Evolutionary conservation across 1,284 basidiomycete species (phyloP).

Genomic region (Ustilago bromivora): DNA sequence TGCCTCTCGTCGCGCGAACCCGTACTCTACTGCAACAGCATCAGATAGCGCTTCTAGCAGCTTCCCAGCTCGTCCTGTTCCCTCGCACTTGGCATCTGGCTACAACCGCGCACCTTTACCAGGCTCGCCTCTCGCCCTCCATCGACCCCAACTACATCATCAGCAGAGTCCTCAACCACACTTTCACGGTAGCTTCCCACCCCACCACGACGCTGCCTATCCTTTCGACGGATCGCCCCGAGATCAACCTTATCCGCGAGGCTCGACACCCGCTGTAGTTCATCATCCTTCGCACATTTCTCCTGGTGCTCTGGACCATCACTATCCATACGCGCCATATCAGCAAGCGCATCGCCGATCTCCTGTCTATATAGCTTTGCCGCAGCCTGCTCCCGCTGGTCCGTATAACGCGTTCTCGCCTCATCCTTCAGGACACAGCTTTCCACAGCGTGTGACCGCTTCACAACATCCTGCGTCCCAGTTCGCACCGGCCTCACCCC

Average conservation of each 20-base stretch:
- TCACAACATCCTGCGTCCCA: conserved; percentile 6
- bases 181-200: neutral
- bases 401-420: neutral
- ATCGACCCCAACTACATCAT: conserved; percentile 13
- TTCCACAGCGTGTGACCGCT: conserved; percentile 4
- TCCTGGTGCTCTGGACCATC: conserved; percentile 1
- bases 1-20: conserved; percentile 23
- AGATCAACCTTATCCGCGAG: conserved; percentile 11
- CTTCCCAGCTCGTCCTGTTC: neutral
- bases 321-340: neutral
- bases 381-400: neutral
- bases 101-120: conserved; percentile 6
- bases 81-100: neutral
- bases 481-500: neutral
- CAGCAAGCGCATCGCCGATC: conserved; percentile 10
- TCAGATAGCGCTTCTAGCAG: neutral
- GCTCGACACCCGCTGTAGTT: conserved; percentile 18
- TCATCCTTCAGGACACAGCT: neutral
- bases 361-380: conserved; percentile 1
- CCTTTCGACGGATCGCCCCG: neutral
- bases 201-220: neutral
- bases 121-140: conserved; percentile 23
- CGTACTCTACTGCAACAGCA: conserved; percentile 11
- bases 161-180: conserved; percentile 17
- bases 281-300: conserved; percentile 5